Evolutionary conservation across 371 early-diverging fungal genomes (phyloP).

Genomic region (Massospora cicadina): DNA sequence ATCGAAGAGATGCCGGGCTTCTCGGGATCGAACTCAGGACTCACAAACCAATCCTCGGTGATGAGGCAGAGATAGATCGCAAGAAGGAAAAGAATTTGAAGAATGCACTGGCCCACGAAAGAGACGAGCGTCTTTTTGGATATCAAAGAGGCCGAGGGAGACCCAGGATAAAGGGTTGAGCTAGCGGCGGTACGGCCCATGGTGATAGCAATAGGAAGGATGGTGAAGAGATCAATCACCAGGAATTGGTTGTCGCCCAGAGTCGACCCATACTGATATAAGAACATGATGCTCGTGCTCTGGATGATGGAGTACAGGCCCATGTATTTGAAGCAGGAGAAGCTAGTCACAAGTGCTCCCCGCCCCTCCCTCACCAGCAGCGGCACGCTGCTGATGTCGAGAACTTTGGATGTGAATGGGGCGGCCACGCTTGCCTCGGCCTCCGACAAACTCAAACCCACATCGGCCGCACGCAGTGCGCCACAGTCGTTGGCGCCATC

Average conservation of each 20-base stretch:
- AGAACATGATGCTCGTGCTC: conserved; percentile 72
- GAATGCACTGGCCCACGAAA: conserved; percentile 67
- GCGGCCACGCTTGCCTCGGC: conserved; percentile 97
- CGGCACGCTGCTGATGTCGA: conserved; percentile 81
- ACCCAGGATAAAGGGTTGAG: conserved; percentile 43
- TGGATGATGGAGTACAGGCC: conserved; percentile 72
- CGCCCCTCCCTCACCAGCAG: conserved; percentile 92
- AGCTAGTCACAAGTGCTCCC: conserved; percentile 92
- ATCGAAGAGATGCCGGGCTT: conserved; percentile 46
- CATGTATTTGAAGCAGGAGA: conserved; percentile 97
- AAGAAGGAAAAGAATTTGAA: conserved; percentile 61
- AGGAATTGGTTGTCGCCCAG: conserved; percentile 88
- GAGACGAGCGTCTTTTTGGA: conserved; percentile 78
- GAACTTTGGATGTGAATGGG: conserved; percentile 81
- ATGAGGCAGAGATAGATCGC: conserved; percentile 43
- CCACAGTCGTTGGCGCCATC: conserved; percentile 99
- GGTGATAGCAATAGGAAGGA: conserved; percentile 78
- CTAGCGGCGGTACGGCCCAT: conserved; percentile 74
- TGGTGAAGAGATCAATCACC: conserved; percentile 75
- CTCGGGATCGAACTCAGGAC: conserved; percentile 38
- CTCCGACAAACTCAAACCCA: conserved; percentile 94
- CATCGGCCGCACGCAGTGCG: conserved; percentile 94
- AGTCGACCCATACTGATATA: conserved; percentile 70
- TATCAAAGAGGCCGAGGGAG: conserved; percentile 82
- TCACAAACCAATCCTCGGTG: conserved; percentile 49